These are phyloP conservation scores for Ophiosphaerella narmari DNA, from an alignment of 2,329 filamentous ascomycete genomes.

Conservation along the genomic window DNA sequence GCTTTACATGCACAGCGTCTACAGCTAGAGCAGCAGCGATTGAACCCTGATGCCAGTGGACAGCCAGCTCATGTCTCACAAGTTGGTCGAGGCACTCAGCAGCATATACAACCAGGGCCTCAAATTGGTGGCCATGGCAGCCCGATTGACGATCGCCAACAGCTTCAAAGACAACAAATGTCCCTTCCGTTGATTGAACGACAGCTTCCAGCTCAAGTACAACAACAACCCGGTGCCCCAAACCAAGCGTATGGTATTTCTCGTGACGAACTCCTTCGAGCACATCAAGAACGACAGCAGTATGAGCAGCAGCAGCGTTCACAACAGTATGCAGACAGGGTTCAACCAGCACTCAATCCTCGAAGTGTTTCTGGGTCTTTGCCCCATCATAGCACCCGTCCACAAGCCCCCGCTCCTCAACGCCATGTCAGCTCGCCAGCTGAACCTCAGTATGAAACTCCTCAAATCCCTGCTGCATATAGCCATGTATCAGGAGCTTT, in stretches of 20 bases:
- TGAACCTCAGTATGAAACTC: conserved; percentile 43
- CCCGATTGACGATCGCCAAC: conserved; percentile 1
- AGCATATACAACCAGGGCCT: not conserved
- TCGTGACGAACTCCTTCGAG: conserved; percentile 6
- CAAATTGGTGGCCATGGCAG: not conserved
- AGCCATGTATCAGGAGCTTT: conserved; percentile 39
- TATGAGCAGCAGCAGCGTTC: conserved; percentile 9
- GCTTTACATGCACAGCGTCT: conserved; percentile 6
- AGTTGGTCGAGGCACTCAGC: not conserved
- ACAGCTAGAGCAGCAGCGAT: conserved; percentile 4
- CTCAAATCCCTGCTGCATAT: conserved; percentile 44
- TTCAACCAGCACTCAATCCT: conserved; percentile 10
- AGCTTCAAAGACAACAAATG: not conserved
- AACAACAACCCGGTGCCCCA: conserved; percentile 2
- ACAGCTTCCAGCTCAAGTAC: conserved; percentile 9
- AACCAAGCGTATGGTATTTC: conserved; percentile 1
- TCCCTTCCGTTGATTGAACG: conserved; percentile 2
- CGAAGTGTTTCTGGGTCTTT: conserved; percentile 29
- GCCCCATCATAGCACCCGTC: conserved; percentile 10
- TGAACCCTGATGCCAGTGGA: conserved; percentile 7
- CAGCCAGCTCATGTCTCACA: not conserved
- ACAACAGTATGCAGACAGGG: conserved; percentile 8
- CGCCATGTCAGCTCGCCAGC: conserved; percentile 25
- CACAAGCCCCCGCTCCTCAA: conserved; percentile 18
- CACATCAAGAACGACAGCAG: conserved; percentile 19